These are phyloP conservation scores for Chlamydomonas schloesseri DNA, from an alignment of 139 green algal species.

Conservation along the genomic window DNA sequence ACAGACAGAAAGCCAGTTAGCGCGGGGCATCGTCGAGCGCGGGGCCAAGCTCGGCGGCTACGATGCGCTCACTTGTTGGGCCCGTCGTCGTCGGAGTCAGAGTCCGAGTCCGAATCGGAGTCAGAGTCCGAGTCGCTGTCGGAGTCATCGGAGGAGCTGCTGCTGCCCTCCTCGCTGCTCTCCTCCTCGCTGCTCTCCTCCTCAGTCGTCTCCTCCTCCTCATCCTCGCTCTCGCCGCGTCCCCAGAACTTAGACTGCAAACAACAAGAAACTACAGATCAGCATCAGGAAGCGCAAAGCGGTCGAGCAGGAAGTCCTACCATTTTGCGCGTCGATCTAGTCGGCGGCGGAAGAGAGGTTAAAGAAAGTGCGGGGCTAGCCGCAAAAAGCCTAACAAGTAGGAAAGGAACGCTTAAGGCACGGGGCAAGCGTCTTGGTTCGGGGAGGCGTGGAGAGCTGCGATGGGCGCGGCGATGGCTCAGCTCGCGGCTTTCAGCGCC, in stretches of 20 bases:
- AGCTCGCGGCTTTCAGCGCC: no score
- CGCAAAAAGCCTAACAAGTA: no score
- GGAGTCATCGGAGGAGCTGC: conserved; percentile 14
- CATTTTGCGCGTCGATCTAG: conserved; percentile 39
- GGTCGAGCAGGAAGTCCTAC: neutral
- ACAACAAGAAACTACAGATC: neutral
- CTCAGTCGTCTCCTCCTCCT: conserved; percentile 70
- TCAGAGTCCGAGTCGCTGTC: conserved; percentile 60
- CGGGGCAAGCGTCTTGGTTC: no score
- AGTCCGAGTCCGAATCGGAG: conserved; percentile 56
- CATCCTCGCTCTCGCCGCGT: conserved; percentile 68
- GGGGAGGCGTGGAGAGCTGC: no score
- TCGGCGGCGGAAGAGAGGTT: neutral
- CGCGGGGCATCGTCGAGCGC: neutral
- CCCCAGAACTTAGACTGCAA: conserved; percentile 74
- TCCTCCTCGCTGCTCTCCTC: conserved; percentile 54
- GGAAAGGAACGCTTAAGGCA: no score
- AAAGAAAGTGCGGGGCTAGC: neutral
- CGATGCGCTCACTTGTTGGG: conserved; percentile 49
- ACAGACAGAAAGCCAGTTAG: neutral
- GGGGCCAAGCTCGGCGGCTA: conserved; percentile 20
- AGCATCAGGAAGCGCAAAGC: neutral
- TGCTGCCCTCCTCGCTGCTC: conserved; percentile 48
- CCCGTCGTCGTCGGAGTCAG: conserved; percentile 53
- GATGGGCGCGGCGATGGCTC: no score